Percentiles rank a stretch among this genome's conserved stretches.
These are phyloP conservation scores for Ogataea hybrid DNA, from an alignment of 1,139 yeast species.

Conservation along the genomic window DNA sequence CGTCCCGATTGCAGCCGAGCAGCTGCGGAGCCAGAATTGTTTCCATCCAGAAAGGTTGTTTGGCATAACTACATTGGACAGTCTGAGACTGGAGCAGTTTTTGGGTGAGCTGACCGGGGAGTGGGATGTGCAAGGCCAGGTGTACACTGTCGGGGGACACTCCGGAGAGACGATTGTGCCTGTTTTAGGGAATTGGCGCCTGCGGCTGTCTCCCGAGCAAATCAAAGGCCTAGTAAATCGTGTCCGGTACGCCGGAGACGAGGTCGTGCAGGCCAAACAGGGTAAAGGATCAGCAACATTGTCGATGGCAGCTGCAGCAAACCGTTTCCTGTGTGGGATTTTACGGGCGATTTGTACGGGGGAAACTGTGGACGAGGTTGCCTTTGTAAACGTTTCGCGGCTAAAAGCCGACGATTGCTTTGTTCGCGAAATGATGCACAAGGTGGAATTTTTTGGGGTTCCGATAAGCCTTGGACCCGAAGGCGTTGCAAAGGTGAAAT, in stretches of 20 bases:
- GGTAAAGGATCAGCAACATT: conserved; percentile 95
- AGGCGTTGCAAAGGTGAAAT: conserved; percentile 51
- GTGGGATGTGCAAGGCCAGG: not conserved
- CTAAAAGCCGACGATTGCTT: conserved; percentile 36
- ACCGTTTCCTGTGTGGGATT: conserved; percentile 64
- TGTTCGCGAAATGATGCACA: conserved; percentile 35
- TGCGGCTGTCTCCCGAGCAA: conserved; percentile 52
- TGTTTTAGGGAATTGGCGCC: conserved; percentile 59
- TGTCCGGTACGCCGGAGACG: conserved; percentile 97
- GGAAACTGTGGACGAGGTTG: conserved; percentile 45
- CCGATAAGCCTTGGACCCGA: conserved; percentile 57
- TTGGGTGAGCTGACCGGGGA: conserved; percentile 36
- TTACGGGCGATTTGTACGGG: conserved; percentile 54
- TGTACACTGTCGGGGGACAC: conserved; percentile 86
- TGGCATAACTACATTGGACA: conserved; percentile 91
- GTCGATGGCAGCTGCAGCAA: conserved; percentile 97
- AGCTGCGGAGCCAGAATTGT: conserved; percentile 67
- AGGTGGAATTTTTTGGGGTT: conserved; percentile 53
- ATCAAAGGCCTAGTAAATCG: conserved; percentile 74
- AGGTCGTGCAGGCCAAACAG: conserved; percentile 92
- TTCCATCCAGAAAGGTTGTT: conserved; percentile 78
- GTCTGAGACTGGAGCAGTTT: conserved; percentile 69
- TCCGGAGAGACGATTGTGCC: conserved; percentile 95
- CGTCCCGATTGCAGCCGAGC: conserved; percentile 88
- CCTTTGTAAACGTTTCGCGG: conserved; percentile 39